Evolutionary conservation across 192 early-diverging fungal genomes (phyloP).

Genomic region (Backusella macrospora): DNA sequence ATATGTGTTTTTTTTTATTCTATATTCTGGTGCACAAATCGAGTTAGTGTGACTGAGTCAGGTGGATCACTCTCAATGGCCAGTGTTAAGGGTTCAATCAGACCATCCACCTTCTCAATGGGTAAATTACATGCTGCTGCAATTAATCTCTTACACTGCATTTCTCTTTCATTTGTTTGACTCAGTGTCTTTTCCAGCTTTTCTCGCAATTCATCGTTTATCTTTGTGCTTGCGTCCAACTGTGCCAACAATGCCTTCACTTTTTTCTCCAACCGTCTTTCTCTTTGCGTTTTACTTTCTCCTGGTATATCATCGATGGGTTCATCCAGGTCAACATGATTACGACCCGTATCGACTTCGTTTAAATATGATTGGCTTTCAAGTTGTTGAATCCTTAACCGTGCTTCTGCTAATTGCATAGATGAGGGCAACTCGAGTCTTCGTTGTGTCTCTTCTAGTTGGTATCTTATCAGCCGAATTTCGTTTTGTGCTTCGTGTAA

Average conservation of each 20-base stretch:
- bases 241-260: conserved; percentile 42
- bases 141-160: conserved; percentile 84
- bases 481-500: conserved; percentile 58
- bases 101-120: conserved; percentile 75
- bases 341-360: conserved; percentile 30
- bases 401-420: conserved; percentile 57
- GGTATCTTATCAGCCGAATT: conserved; percentile 54
- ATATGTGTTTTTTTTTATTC: too few species aligned
- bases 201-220: conserved; percentile 51
- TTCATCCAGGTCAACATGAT: conserved; percentile 13
- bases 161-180: conserved; percentile 65
- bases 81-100: conserved; percentile 71
- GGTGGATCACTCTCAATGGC: conserved; percentile 79
- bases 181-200: conserved; percentile 58
- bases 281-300: conserved; percentile 8
- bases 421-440: conserved; percentile 52
- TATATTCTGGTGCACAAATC: too few species aligned
- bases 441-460: conserved; percentile 57
- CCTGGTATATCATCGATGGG: conserved; percentile 4
- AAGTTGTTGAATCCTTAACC: conserved; percentile 61
- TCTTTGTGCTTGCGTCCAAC: conserved; percentile 43
- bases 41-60: conserved; percentile 8
- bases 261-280: conserved; percentile 23
- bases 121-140: conserved; percentile 82
- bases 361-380: conserved; percentile 49